Evolutionary conservation across 176 grass and related monocot genomes (phyloP).

Genomic region (Echinochloa phyllopogon): DNA sequence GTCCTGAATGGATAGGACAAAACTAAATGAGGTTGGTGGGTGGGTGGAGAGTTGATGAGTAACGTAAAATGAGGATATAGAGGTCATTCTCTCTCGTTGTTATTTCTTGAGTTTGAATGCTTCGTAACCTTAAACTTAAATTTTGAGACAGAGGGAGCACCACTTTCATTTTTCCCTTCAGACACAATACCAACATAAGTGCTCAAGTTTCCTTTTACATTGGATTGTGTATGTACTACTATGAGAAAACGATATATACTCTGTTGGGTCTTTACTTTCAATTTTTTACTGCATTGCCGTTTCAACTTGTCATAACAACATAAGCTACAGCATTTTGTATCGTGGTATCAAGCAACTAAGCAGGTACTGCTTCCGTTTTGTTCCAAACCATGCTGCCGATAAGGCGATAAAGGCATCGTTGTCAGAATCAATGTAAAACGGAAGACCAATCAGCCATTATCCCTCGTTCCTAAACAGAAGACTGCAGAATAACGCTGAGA

Average conservation of each 20-base stretch:
- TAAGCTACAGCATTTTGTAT: neutral
- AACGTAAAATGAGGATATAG: too few relatives aligned
- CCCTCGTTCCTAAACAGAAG: neutral
- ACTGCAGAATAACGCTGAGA: neutral
- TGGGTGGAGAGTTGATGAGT: too few relatives aligned
- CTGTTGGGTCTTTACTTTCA: neutral
- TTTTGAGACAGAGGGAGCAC: too few relatives aligned
- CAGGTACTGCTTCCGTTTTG: neutral
- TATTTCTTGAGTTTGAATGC: too few relatives aligned
- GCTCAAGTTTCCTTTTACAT: neutral
- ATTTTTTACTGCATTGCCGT: conserved; percentile 4
- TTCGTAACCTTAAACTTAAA: too few relatives aligned
- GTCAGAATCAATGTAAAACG: neutral
- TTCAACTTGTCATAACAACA: neutral
- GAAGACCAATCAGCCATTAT: neutral
- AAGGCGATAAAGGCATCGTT: neutral
- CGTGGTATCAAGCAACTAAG: neutral
- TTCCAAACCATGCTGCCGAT: neutral
- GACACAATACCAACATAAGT: neutral
- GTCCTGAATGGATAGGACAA: too few relatives aligned
- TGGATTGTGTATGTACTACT: neutral
- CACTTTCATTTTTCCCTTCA: neutral
- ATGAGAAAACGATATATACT: neutral
- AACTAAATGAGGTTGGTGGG: too few relatives aligned
- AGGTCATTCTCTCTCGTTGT: too few relatives aligned